phyloP scores from a whole-genome alignment of 768 basidiomycete species.

The Wakefieldia striispora region DNA sequence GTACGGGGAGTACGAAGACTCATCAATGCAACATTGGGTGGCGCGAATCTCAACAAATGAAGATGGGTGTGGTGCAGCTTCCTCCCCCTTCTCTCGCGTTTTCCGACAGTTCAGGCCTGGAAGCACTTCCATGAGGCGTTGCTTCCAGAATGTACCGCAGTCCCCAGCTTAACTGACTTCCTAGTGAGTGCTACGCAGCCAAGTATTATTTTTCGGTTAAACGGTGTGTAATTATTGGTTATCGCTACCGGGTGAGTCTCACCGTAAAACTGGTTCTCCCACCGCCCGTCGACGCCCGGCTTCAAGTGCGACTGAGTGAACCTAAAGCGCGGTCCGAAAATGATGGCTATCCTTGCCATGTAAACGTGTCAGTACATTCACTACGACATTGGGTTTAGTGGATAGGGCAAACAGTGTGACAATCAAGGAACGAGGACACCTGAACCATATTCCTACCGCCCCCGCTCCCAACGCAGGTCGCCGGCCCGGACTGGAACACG shows the following conservation, averaged over 20 bases:
- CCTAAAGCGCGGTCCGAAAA: background rate
- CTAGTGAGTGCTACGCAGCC: background rate
- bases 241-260: background rate
- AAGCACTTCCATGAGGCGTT: slow-evolving; percentile 6
- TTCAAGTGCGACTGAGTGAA: background rate
- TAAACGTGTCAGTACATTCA: background rate
- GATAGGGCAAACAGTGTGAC: background rate
- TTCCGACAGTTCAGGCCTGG: slow-evolving; percentile 7
- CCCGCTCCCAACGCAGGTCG: background rate
- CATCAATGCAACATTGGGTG: background rate
- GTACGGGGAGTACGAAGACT: slow-evolving; percentile 3
- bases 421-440: background rate
- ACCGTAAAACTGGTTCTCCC: background rate
- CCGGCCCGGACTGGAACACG: background rate
- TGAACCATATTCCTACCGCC: background rate
- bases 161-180: background rate
- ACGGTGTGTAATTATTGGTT: background rate
- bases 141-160: background rate
- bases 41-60: slow-evolving; percentile 10
- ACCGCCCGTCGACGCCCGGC: background rate
- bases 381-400: background rate
- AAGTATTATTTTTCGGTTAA: background rate
- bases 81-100: background rate
- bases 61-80: background rate
- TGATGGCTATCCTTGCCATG: background rate